Evolutionary conservation across 192 early-diverging fungal species (phyloP).

Genomic region (Diversispora epigaea): DNA sequence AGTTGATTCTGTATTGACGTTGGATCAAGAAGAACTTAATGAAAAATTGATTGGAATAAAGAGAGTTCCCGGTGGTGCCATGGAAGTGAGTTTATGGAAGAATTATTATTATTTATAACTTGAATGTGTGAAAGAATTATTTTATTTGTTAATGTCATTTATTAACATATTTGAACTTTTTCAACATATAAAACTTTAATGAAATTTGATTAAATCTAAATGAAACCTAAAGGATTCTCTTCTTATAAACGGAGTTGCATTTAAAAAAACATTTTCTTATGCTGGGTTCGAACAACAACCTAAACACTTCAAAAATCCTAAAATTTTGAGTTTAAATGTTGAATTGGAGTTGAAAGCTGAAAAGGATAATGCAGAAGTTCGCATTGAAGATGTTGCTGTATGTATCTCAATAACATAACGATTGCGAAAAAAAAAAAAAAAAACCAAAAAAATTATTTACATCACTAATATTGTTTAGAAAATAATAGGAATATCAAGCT

Average conservation of each 20-base stretch:
- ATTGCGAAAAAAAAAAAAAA: too few species aligned
- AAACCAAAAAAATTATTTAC: neutral
- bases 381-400: constrained; percentile 83
- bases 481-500: constrained; percentile 89
- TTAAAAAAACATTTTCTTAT: constrained; percentile 99
- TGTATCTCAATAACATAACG: neutral
- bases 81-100: constrained; percentile 58
- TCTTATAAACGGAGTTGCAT: constrained; percentile 94
- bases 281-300: constrained; percentile 99
- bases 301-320: constrained; percentile 88
- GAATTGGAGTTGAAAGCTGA: constrained; percentile 99
- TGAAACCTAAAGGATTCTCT: constrained; percentile 73
- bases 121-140: too few species aligned
- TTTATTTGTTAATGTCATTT: too few species aligned
- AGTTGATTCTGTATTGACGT: constrained; percentile 90
- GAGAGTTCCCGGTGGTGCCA: constrained; percentile 95
- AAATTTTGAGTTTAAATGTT: constrained; percentile 91
- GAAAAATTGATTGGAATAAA: constrained; percentile 98
- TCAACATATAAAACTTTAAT: neutral
- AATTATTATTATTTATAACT: neutral
- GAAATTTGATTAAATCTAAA: neutral
- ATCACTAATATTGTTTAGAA: neutral
- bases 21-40: constrained; percentile 95
- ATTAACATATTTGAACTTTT: neutral
- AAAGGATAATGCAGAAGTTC: constrained; percentile 98